Conservation (phyloP, 1,284 basidiomycete genomes). For the Ceratobasidium sp. region DNA sequence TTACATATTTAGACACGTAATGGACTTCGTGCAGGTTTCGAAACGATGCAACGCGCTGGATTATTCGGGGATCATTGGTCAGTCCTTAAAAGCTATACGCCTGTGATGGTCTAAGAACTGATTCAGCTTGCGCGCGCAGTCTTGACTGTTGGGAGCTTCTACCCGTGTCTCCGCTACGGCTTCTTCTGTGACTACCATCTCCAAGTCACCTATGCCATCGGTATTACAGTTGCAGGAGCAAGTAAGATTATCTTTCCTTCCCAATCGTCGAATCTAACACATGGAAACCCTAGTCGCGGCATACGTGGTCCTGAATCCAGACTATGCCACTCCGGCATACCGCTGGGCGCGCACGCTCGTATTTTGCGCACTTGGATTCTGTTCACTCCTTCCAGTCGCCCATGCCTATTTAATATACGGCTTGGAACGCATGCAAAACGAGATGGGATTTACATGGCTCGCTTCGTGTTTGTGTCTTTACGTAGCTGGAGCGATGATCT, state of each 20-base stretch:
- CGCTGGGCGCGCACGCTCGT: constrained; percentile 82
- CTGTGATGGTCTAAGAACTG: constrained; percentile 20
- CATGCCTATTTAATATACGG: constrained; percentile 77
- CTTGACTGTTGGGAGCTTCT: constrained; percentile 56
- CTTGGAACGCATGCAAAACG: constrained; percentile 65
- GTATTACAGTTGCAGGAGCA: constrained; percentile 70
- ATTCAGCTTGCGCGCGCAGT: constrained; percentile 66
- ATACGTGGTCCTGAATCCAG: constrained; percentile 83
- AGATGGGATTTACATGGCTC: constrained; percentile 80
- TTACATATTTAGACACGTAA: constrained; percentile 53
- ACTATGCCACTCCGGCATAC: constrained; percentile 81
- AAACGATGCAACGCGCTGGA: constrained; percentile 71
- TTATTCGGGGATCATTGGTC: constrained; percentile 76
- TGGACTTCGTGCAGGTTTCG: constrained; percentile 55
- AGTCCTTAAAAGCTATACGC: constrained; percentile 53
- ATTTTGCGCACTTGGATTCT: constrained; percentile 85
- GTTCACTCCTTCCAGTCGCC: constrained; percentile 76
- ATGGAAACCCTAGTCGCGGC: constrained; percentile 65
- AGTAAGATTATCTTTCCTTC: constrained; percentile 63
- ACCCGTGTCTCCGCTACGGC: constrained; percentile 61
- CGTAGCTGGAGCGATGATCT: constrained; percentile 81
- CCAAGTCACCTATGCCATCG: constrained; percentile 67
- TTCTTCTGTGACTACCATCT: constrained; percentile 76
- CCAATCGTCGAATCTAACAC: constrained; percentile 43
- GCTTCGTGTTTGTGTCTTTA: constrained; percentile 76